A percentile compares a stretch with the other conserved stretches of the same genome.
Evolutionary conservation across 352 stramenopile genomes (phyloP).

Genomic region (Globisporangium middletonii): DNA sequence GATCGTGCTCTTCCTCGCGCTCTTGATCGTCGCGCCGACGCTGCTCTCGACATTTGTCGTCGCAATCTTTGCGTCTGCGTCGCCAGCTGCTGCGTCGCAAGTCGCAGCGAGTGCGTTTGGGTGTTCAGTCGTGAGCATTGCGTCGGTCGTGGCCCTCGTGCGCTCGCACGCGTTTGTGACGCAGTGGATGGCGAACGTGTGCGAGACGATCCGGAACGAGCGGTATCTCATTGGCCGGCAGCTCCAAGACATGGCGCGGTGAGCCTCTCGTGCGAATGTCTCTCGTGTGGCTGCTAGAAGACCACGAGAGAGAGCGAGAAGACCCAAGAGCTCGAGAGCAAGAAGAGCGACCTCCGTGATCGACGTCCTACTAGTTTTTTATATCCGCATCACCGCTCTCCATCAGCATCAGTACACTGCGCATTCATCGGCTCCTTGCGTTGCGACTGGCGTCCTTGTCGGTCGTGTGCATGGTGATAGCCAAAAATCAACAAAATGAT

Average conservation of each 20-base stretch:
- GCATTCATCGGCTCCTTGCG: no score
- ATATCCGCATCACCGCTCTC: no score
- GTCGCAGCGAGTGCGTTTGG: slow-evolving; percentile 33
- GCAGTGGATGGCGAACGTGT: slow-evolving; percentile 60
- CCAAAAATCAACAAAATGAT: no score
- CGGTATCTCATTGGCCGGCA: slow-evolving; percentile 83
- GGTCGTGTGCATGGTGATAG: no score
- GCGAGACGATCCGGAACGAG: slow-evolving; percentile 85
- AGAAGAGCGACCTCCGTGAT: no score
- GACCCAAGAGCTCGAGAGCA: no score
- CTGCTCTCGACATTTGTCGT: slow-evolving; percentile 40
- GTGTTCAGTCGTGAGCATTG: slow-evolving; percentile 38
- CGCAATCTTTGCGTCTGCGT: slow-evolving; percentile 32
- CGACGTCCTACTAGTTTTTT: no score
- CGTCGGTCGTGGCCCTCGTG: slow-evolving; percentile 27
- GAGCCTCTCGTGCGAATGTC: slow-evolving; percentile 1
- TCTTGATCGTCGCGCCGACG: slow-evolving; percentile 49
- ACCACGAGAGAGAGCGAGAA: no score
- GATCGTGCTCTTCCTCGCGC: slow-evolving; percentile 38
- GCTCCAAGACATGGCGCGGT: slow-evolving; percentile 82
- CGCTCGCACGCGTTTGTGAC: slow-evolving; percentile 41
- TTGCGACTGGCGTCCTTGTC: no score
- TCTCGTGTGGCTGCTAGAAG: no score
- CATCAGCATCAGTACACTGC: no score
- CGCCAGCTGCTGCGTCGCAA: slow-evolving; percentile 17